A percentile compares a stretch with the other conserved stretches of the same genome.
Conservation (phyloP, 129 eudicot genomes). For the Sambucus nigra region DNA sequence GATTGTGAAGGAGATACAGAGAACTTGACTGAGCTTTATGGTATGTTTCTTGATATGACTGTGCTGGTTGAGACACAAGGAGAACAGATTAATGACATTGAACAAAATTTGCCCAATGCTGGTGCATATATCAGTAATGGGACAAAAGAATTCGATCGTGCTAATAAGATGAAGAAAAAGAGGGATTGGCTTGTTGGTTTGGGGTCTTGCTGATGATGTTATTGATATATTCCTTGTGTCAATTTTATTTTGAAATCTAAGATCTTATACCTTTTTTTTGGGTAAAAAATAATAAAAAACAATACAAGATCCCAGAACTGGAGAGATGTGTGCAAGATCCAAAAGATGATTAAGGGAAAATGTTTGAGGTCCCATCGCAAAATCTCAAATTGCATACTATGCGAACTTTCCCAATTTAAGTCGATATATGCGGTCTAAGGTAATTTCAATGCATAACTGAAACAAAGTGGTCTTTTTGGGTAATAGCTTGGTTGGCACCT, state of each 20-base stretch:
- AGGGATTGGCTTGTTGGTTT: constrained; percentile 32
- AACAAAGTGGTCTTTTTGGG: too few species aligned
- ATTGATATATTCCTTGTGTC: constrained; percentile 23
- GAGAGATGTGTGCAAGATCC: too few species aligned
- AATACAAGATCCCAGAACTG: too few species aligned
- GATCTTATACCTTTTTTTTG: not conserved
- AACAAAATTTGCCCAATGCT: constrained; percentile 35
- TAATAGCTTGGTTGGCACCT: too few species aligned
- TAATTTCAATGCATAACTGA: too few species aligned
- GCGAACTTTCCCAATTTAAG: too few species aligned
- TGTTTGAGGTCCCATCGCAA: too few species aligned
- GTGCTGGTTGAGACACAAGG: constrained; percentile 41
- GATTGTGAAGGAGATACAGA: constrained; percentile 39
- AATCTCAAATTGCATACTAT: too few species aligned
- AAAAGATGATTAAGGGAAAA: too few species aligned
- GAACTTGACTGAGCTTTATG: constrained; percentile 35
- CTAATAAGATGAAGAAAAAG: constrained; percentile 27
- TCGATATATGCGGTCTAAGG: too few species aligned
- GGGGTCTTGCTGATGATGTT: constrained; percentile 24
- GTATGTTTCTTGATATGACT: constrained; percentile 44
- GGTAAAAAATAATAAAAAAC: too few species aligned
- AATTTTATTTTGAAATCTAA: constrained; percentile 12
- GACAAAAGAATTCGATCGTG: constrained; percentile 22
- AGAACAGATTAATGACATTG: constrained; percentile 35
- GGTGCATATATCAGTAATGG: constrained; percentile 24